A percentile compares a stretch with the other conserved stretches of the same genome.
These are phyloP conservation scores for Spinellus fusiger DNA, from an alignment of 192 early-diverging fungal species.

Conservation along the genomic window DNA sequence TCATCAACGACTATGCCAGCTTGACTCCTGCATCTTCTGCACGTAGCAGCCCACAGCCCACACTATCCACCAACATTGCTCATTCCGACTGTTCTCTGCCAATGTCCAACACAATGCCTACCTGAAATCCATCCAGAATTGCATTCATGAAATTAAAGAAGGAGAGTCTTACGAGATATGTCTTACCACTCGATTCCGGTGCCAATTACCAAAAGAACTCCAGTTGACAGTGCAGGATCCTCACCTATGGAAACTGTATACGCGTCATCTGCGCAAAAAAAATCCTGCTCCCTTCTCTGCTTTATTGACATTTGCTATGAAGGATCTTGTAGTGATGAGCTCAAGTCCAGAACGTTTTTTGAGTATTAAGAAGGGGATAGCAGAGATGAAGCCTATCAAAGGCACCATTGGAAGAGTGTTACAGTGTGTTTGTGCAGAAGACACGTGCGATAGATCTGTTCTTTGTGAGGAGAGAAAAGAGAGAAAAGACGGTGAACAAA, in stretches of 20 bases:
- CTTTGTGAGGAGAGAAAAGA: slow-evolving; percentile 26
- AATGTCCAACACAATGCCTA: slow-evolving; percentile 45
- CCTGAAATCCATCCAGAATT: slow-evolving; percentile 48
- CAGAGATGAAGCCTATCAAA: slow-evolving; percentile 97
- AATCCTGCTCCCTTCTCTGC: slow-evolving; percentile 90
- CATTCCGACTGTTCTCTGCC: slow-evolving; percentile 29
- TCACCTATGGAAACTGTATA: slow-evolving; percentile 52
- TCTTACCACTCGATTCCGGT: slow-evolving; percentile 78
- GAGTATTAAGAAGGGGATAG: slow-evolving; percentile 36
- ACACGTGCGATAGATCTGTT: slow-evolving; percentile 27
- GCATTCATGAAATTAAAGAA: slow-evolving; percentile 56
- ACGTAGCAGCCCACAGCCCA: slow-evolving; percentile 20
- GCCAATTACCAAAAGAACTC: slow-evolving; percentile 23
- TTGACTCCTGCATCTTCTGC: slow-evolving; percentile 4
- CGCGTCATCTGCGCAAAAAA: slow-evolving; percentile 47
- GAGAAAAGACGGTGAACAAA: slow-evolving; percentile 35
- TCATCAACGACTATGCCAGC: background rate
- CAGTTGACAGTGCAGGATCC: slow-evolving; percentile 4
- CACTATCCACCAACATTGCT: background rate
- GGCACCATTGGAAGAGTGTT: slow-evolving; percentile 61
- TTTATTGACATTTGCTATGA: slow-evolving; percentile 50
- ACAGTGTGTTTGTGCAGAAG: slow-evolving; percentile 42
- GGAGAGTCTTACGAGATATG: slow-evolving; percentile 97
- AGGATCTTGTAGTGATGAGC: slow-evolving; percentile 22
- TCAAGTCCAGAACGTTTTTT: slow-evolving; percentile 78